Conservation (phyloP, 345 rosid species). For the Boechera stricta region DNA sequence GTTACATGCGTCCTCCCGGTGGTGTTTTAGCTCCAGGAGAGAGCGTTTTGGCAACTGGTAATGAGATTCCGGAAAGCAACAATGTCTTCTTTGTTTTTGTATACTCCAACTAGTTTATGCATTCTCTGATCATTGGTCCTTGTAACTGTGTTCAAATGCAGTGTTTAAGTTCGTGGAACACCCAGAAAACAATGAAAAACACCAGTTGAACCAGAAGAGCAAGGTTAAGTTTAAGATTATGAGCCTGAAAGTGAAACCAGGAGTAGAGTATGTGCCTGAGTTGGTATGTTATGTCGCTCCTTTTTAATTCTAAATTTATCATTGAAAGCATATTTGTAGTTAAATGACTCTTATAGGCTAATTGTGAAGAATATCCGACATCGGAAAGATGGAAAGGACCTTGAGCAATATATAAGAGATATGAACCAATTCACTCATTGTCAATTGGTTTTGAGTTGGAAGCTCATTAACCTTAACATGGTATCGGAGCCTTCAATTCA, state of each 20-base stretch:
- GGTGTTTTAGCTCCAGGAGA: constrained; percentile 94
- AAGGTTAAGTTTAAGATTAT: constrained; percentile 94
- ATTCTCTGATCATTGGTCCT: constrained; percentile 9
- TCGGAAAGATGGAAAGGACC: too few relatives aligned
- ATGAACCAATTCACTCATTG: too few relatives aligned
- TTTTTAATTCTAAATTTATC: neutral
- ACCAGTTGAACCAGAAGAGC: constrained; percentile 68
- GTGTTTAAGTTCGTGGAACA: constrained; percentile 96
- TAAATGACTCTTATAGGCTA: neutral
- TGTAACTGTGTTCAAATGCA: constrained; percentile 31
- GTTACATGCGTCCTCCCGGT: constrained; percentile 99
- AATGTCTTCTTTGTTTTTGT: neutral
- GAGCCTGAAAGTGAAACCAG: constrained; percentile 88
- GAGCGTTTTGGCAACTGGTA: constrained; percentile 87
- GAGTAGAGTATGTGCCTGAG: constrained; percentile 90
- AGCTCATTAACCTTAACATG: too few relatives aligned
- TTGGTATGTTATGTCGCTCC: constrained; percentile 58
- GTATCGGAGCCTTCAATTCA: too few relatives aligned
- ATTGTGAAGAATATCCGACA: neutral
- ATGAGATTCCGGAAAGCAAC: constrained; percentile 7
- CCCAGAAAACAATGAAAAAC: constrained; percentile 88
- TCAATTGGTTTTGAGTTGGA: too few relatives aligned
- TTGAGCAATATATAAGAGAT: too few relatives aligned
- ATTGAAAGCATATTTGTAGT: neutral
- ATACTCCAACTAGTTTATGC: constrained; percentile 1